Evolutionary conservation across 805 yeast genomes (phyloP).

Genomic region (Suhomyces prunicola): DNA sequence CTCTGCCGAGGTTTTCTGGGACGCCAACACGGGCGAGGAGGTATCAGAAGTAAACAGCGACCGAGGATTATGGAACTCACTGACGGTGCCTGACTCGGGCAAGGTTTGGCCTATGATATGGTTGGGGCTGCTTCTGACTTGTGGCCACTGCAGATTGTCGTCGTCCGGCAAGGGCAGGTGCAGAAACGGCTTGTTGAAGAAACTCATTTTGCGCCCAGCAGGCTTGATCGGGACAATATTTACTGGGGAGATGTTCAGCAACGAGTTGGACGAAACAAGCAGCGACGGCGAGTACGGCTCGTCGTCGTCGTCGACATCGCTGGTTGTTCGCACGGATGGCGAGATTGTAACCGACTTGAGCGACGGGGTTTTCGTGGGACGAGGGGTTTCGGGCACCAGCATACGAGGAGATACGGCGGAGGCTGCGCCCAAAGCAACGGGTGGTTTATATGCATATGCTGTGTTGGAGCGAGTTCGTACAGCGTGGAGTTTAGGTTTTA

Average conservation of each 20-base stretch:
- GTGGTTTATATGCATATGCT: constrained; percentile 16
- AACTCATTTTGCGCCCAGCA: constrained; percentile 14
- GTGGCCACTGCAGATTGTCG: constrained; percentile 4
- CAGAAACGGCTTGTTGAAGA: constrained; percentile 5
- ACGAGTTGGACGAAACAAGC: constrained; percentile 6
- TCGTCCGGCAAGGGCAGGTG: not conserved
- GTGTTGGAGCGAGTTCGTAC: constrained; percentile 22
- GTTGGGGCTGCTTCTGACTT: constrained; percentile 4
- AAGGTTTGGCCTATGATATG: not conserved
- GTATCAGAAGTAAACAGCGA: not conserved
- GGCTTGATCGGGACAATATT: not conserved
- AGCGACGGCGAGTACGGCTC: constrained; percentile 18
- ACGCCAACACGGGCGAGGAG: constrained; percentile 2
- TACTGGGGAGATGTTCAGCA: not conserved
- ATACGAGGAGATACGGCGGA: constrained; percentile 9
- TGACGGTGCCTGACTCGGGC: constrained; percentile 5
- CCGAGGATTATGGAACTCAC: constrained; percentile 4
- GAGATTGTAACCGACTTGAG: constrained; percentile 39
- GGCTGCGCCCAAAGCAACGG: constrained; percentile 10
- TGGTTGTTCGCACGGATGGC: constrained; percentile 25
- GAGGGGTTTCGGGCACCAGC: constrained; percentile 12
- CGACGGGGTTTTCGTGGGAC: constrained; percentile 29
- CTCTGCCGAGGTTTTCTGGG: not conserved
- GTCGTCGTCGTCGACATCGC: constrained; percentile 6
- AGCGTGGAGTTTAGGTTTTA: not conserved